Base-by-base conservation (phyloP, 257 asterid species). In the Fraxinus excelsior region DNA sequence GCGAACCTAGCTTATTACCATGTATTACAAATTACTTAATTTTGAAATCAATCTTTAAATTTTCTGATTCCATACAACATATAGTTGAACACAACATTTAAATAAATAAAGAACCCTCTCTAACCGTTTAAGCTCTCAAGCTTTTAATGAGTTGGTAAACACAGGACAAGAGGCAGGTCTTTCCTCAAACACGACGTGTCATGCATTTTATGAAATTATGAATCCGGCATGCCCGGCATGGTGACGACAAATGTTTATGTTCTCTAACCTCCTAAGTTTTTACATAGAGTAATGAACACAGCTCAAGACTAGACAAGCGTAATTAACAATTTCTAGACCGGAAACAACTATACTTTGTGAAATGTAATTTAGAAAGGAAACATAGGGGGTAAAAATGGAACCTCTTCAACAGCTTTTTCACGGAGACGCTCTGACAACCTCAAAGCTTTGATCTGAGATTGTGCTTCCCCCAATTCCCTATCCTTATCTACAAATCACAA, bases 361-460 rank as follows among this genome's bases (percentile, higher is more conserved):
- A 66, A 81, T 34, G 71, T 32, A 64, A 70, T 8, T 25, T 38
- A 23, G 5, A 42, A 62, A 62, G 68, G 34, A 62, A 62, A 12
- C 21, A 81, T 74, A 68, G 10, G 13, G 46, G 56, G 49, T 71
- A 46, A 51, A 5, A 68, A 73, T 46, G 29, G 38, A 77, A 96
- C 99, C 98, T 96, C 98, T 88, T 92, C 98, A 67, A 94, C 98
- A 72, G 98, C 98, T 76, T 91, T 94, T 83, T 94, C 98, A 16
- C 96, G 87, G 13, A 89, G 88, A 73, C 96, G 87, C 83, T 94
- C 98, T 0, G 97, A 94, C 28, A 86, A 78, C 88, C 82, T 89
- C 82, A 94, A 82, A 44, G 96, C 97, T 86, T 77, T 94, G 92
- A 91, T 94, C 96, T 89, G 97, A n/a, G 94, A 95, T 71, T 83